A percentile compares a stretch with the other conserved stretches of the same genome.
Evolutionary conservation across 495 filamentous ascomycete genomes (phyloP).

Genomic region (Thermothielavioides terrestris): DNA sequence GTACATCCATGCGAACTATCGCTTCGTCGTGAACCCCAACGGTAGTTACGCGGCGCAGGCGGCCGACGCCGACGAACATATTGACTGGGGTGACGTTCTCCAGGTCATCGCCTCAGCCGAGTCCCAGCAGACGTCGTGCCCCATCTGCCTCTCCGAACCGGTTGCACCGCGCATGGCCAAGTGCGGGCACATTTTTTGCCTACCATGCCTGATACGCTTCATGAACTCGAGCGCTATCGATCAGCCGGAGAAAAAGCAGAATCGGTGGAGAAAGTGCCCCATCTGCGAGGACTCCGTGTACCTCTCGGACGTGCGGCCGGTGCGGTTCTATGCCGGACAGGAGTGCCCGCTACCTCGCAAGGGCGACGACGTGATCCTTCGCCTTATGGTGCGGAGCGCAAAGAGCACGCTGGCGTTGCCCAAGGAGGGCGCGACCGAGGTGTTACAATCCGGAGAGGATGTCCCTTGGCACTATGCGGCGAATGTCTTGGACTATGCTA

Average conservation of each 20-base stretch:
- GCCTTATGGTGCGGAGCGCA: slow-evolving; percentile 68
- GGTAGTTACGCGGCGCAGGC: slow-evolving; percentile 73
- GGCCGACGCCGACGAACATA: slow-evolving; percentile 76
- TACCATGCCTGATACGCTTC: slow-evolving; percentile 88
- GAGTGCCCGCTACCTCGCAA: slow-evolving; percentile 70
- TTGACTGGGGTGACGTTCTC: slow-evolving; percentile 85
- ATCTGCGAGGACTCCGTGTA: slow-evolving; percentile 91
- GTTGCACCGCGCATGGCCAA: slow-evolving; percentile 95
- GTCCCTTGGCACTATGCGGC: slow-evolving; percentile 92
- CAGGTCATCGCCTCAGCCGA: slow-evolving; percentile 86
- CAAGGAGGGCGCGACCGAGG: slow-evolving; percentile 64
- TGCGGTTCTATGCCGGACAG: slow-evolving; percentile 85
- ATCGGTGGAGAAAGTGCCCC: slow-evolving; percentile 86
- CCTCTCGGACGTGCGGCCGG: slow-evolving; percentile 78
- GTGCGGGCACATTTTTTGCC: slow-evolving; percentile 95
- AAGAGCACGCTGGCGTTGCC: slow-evolving; percentile 82
- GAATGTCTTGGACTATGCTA: slow-evolving; percentile 87
- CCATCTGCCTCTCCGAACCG: slow-evolving; percentile 84
- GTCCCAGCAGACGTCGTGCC: slow-evolving; percentile 81
- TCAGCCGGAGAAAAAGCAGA: slow-evolving; percentile 51
- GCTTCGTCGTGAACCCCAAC: slow-evolving; percentile 83
- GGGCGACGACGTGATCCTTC: slow-evolving; percentile 80
- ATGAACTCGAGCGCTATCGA: slow-evolving; percentile 79
- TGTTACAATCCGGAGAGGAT: slow-evolving; percentile 56
- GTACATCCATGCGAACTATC: slow-evolving; percentile 95